phyloP scores from a whole-genome alignment of 2,329 filamentous ascomycete genomes.

The Simplicillium aogashimaense region DNA sequence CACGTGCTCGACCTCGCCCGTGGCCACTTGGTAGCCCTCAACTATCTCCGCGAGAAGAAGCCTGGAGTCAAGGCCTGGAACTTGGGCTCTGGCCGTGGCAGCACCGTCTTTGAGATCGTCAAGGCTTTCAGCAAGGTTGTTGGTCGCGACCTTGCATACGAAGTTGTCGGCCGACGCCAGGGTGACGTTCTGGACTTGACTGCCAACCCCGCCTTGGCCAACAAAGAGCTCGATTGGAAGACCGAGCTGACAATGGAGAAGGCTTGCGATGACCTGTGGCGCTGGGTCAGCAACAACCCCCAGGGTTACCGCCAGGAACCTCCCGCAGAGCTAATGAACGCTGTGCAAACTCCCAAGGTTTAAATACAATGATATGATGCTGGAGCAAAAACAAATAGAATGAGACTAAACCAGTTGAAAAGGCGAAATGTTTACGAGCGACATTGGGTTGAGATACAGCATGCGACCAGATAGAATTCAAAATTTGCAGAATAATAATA shows the following conservation, averaged over 20 bases:
- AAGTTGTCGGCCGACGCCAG: slow-evolving; percentile 70
- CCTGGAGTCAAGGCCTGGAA: slow-evolving; percentile 96
- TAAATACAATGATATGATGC: slow-evolving; percentile 5
- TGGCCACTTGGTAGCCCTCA: slow-evolving; percentile 81
- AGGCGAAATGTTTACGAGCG: neutral
- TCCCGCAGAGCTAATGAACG: slow-evolving; percentile 69
- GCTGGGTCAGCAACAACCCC: slow-evolving; percentile 95
- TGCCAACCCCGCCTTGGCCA: slow-evolving; percentile 79
- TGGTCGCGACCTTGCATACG: slow-evolving; percentile 75
- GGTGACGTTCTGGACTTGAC: slow-evolving; percentile 94
- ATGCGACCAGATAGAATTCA: neutral
- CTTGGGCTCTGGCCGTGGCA: slow-evolving; percentile 85
- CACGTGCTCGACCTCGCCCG: slow-evolving; percentile 84
- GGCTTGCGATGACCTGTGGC: slow-evolving; percentile 90
- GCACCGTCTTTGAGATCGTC: slow-evolving; percentile 96
- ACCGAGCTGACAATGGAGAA: slow-evolving; percentile 84
- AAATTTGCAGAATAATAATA: slow-evolving; percentile 1
- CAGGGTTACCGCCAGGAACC: slow-evolving; percentile 88
- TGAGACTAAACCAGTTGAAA: too few relatives aligned
- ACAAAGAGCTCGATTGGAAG: slow-evolving; percentile 86
- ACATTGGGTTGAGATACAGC: neutral
- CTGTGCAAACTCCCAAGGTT: slow-evolving; percentile 34
- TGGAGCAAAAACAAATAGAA: slow-evolving; percentile 7
- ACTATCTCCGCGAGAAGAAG: slow-evolving; percentile 73
- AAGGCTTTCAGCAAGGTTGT: slow-evolving; percentile 85